Conservation (phyloP, 192 early-diverging fungal species). For the Umbelopsis ramanniana region DNA sequence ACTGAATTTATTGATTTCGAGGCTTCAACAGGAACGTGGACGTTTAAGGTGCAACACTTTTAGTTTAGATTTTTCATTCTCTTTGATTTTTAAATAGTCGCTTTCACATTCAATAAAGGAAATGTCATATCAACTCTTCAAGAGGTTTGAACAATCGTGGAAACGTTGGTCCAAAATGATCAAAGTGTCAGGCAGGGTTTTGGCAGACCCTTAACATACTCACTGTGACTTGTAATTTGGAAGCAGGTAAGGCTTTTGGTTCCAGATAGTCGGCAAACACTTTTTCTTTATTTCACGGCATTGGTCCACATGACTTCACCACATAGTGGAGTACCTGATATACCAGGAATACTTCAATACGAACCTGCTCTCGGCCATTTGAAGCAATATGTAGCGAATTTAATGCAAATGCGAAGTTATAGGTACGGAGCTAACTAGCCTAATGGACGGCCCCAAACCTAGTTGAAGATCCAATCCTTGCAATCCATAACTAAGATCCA, state of each 20-base stretch:
- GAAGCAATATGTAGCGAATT: conserved; percentile 31
- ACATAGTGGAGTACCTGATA: conserved; percentile 38
- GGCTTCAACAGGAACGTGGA: conserved; percentile 80
- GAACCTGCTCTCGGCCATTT: conserved; percentile 21
- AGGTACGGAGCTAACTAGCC: conserved; percentile 18
- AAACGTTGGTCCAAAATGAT: too few species aligned
- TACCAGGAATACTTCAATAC: conserved; percentile 32
- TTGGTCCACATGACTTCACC: background rate
- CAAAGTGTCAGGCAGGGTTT: too few species aligned
- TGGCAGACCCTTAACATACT: too few species aligned
- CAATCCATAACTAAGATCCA: background rate
- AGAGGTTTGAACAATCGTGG: too few species aligned
- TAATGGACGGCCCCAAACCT: too few species aligned
- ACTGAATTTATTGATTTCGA: conserved; percentile 83
- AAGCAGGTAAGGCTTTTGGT: too few species aligned
- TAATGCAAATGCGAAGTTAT: conserved; percentile 34
- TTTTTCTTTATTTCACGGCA: background rate
- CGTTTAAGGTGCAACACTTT: conserved; percentile 89
- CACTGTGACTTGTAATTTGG: too few species aligned
- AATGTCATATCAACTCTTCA: background rate
- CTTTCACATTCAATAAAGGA: conserved; percentile 12
- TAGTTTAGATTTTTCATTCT: conserved; percentile 28
- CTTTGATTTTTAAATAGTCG: background rate
- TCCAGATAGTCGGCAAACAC: background rate
- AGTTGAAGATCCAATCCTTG: too few species aligned